These are phyloP conservation scores for Coniophora puteana DNA, from an alignment of 1,284 basidiomycete species.

Conservation along the genomic window DNA sequence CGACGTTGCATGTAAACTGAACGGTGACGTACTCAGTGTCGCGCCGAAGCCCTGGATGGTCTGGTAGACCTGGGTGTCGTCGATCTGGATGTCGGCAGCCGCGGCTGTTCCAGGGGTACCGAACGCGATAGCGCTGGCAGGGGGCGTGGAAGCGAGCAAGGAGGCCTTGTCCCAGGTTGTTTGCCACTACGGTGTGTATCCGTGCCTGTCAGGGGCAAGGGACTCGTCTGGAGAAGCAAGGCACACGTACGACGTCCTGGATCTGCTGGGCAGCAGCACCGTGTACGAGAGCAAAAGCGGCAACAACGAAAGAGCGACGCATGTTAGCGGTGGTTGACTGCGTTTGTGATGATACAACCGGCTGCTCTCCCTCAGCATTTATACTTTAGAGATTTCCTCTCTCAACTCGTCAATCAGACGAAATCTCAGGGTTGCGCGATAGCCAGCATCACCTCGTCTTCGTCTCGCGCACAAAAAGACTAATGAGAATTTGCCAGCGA, in stretches of 20 bases:
- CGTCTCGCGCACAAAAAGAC: too few relatives aligned
- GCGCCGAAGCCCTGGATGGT: conserved; percentile 47
- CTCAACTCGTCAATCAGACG: too few relatives aligned
- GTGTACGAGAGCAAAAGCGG: conserved; percentile 12
- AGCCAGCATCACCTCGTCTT: too few relatives aligned
- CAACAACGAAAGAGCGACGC: conserved; percentile 6
- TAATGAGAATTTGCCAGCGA: too few relatives aligned
- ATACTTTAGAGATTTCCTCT: too few relatives aligned
- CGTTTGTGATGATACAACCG: too few relatives aligned
- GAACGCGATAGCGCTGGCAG: conserved; percentile 50
- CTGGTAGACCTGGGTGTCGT: conserved; percentile 38
- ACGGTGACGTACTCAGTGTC: conserved; percentile 36
- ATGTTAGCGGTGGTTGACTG: too few relatives aligned
- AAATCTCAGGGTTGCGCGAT: too few relatives aligned
- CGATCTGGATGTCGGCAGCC: conserved; percentile 40
- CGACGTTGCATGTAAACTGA: neutral
- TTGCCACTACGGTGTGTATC: conserved; percentile 44
- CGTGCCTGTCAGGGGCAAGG: conserved; percentile 4
- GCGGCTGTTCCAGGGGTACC: conserved; percentile 36
- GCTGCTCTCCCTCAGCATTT: too few relatives aligned
- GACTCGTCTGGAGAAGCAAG: conserved; percentile 1
- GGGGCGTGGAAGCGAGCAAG: conserved; percentile 43
- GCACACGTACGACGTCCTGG: conserved; percentile 39
- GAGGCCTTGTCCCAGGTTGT: conserved; percentile 56
- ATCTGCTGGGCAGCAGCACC: conserved; percentile 34